Base-by-base conservation (phyloP, 805 yeast species). In the Saccharomycopsis olivae region DNA sequence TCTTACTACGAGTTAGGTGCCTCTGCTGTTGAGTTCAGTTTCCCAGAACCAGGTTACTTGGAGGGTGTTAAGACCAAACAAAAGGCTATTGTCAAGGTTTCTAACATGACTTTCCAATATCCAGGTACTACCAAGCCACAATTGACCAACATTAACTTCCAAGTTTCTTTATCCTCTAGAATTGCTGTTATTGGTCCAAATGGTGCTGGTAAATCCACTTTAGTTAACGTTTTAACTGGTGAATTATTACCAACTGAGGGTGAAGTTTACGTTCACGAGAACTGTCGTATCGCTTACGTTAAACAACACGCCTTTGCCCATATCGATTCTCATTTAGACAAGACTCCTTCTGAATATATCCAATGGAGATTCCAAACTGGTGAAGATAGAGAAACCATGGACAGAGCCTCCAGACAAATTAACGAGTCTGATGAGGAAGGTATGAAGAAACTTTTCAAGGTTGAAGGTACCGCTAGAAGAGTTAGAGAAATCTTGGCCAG, bases 311-410 rank as follows among this genome's bases (percentile, higher is more conserved):
- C 98, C 68, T 92, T 92, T 65, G 97, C 97, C 53, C 98, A 92
- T 71, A 89, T 92, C 62, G 99, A 94, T 71, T 78, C 83, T 65
- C 98, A 92, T 67, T 78, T 89, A 68, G 99, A 92, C 79, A 85
- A 83, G 79, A 92, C 99, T 62, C 98, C 98, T 64, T 87, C 96
- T 61, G 98, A 92, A 77, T 92, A 92, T 76, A 92, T 92, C 59
- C 98, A 92, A 76, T 92, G 98, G 98, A 92, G 98, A 82, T 92
- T 89, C 96, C 98, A 92, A 77, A 92, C 98, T 65, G 98, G 98
- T 88, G 98, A 92, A 77, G 98, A 92, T 72, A 87, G 98, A 76
- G 98, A 92, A 78, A 92, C 98, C 71, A 92, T 92, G 98, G 98
- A 92, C 78, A 85, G 97, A 76, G 98, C 97, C 66, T 86, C 94